phyloP scores from a whole-genome alignment of 768 basidiomycete genomes.

The Amanita inopinata region DNA sequence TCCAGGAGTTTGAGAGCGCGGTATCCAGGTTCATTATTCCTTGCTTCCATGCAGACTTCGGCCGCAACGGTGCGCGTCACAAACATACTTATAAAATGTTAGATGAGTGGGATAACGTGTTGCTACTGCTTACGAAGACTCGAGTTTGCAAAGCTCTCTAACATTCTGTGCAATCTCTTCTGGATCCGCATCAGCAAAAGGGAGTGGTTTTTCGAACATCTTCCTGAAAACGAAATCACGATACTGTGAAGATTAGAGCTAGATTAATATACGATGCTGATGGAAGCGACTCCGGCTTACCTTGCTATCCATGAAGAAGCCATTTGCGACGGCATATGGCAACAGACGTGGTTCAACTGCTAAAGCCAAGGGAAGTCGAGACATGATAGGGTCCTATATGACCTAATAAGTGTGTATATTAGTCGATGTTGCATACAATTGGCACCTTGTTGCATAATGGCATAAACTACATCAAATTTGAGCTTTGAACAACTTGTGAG shows the following conservation, averaged over 20 bases:
- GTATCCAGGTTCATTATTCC: slow-evolving; percentile 61
- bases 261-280: not conserved
- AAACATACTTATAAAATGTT: slow-evolving; percentile 51
- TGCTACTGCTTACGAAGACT: slow-evolving; percentile 43
- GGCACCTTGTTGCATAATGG: slow-evolving; percentile 64
- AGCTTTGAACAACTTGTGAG: slow-evolving; percentile 12
- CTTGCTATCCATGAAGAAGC: slow-evolving; percentile 73
- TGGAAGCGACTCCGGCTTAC: slow-evolving; percentile 23
- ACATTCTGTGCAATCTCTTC: slow-evolving; percentile 64
- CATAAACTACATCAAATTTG: slow-evolving; percentile 45
- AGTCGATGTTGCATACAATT: slow-evolving; percentile 10
- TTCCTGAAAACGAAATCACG: slow-evolving; percentile 83
- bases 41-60: slow-evolving; percentile 76
- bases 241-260: slow-evolving; percentile 34
- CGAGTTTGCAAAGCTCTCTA: slow-evolving; percentile 60
- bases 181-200: slow-evolving; percentile 39
- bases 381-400: slow-evolving; percentile 65
- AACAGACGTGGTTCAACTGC: slow-evolving; percentile 70
- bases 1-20: slow-evolving; percentile 58
- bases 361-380: slow-evolving; percentile 65
- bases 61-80: slow-evolving; percentile 76
- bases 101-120: slow-evolving; percentile 7
- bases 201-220: slow-evolving; percentile 60
- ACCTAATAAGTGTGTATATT: slow-evolving; percentile 10
- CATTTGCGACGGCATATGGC: slow-evolving; percentile 62